Conservation (phyloP, 1,284 basidiomycete species). For the Rugosomyces carneus region DNA sequence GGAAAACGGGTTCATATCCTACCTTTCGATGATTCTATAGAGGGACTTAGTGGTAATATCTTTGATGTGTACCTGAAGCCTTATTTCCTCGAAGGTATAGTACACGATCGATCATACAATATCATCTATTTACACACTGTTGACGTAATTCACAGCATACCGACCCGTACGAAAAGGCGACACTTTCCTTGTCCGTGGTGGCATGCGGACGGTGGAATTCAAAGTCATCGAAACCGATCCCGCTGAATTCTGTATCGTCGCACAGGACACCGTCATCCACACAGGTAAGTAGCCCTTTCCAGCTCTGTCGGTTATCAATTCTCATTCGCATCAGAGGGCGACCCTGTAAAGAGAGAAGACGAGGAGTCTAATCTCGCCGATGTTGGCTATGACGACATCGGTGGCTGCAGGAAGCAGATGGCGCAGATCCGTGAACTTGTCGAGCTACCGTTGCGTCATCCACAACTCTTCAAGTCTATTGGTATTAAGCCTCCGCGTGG, state of each 20-base stretch:
- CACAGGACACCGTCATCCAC: constrained; percentile 95
- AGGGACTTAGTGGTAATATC: constrained; percentile 96
- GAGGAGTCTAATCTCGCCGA: constrained; percentile 96
- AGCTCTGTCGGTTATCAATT: constrained; percentile 1
- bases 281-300: constrained; percentile 46
- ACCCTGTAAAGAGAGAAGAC: constrained; percentile 97
- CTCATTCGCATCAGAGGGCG: constrained; percentile 66
- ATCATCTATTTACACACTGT: neutral
- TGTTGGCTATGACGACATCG: constrained; percentile 99
- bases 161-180: constrained; percentile 94
- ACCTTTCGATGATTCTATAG: constrained; percentile 97
- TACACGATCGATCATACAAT: too few species aligned
- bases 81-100: constrained; percentile 93
- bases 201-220: constrained; percentile 98
- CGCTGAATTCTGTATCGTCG: constrained; percentile 94
- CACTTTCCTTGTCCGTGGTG: constrained; percentile 97
- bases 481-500: constrained; percentile 99
- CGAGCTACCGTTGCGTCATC: constrained; percentile 95
- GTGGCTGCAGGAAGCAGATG: constrained; percentile 99
- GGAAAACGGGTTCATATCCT: constrained; percentile 97
- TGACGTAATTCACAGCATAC: constrained; percentile 55
- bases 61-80: constrained; percentile 99
- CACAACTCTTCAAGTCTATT: constrained; percentile 98
- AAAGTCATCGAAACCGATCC: constrained; percentile 97
- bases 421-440: constrained; percentile 99